Evolutionary conservation across 2,329 filamentous ascomycete genomes (phyloP), one percentile per base, ranked within the genome.

Genomic region (Mycosphaerella arachidis): DNA sequence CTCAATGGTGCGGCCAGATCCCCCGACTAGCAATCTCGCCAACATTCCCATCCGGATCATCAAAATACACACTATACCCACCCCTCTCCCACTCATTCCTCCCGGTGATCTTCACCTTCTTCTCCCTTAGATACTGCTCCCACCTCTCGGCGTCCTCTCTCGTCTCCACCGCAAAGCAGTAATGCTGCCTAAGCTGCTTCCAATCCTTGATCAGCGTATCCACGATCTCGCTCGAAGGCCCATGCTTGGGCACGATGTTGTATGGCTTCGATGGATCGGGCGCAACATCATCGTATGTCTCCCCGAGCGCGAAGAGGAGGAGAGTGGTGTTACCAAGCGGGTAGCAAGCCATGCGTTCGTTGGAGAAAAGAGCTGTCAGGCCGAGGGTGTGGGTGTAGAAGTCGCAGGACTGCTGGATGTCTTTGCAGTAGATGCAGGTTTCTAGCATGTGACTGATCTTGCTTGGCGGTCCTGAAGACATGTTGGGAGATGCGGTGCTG

Each of bases 61-160:
- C 37, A n/a, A 62, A 62, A 37, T 62, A 62, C 37, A 62, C 60
- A 30, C 56, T 59, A 57, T 62, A 62, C 18, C 60, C 60, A 24
- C 60, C 60, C 40, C 53, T 53, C 43, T 48, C 33, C 60, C 60
- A 62, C 33, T 59, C 56, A 53, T 59, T 62, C 18, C 51, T 59
- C 6, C 60, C 60, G 7, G 52, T 56, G 46, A 59, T 35, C 29
- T 40, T 33, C 9, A 60, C 57, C 1, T 43, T 54, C 3, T 55
- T 27, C 16, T 31, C 55, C 10, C n/a, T 48, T 13, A 59, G 37
- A 33, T 60, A 57, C 29, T 55, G 13, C 51, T 62, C 57, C 57
- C 57, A 62, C 29, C 51, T 30, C 40, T 50, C 30, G 9, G 60
- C 60, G 24, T 62, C 57, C 4, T 53, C 53, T 48, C 53, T 59